Conservation (phyloP, 176 grass and related monocot species). For the Ensete glaucum region DNA sequence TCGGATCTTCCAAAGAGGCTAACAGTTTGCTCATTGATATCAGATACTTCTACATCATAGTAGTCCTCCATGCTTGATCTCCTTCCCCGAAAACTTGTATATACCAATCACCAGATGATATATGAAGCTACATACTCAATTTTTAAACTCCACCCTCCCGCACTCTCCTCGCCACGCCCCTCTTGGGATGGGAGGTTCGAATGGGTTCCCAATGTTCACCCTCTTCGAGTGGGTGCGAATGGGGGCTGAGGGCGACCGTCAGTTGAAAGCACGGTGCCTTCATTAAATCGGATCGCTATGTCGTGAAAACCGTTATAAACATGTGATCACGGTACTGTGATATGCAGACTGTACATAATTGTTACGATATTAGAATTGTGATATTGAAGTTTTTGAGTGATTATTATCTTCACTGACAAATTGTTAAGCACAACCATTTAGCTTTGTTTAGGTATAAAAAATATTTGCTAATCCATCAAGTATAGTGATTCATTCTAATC, state of each 20-base stretch:
- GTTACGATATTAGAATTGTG: too few relatives aligned
- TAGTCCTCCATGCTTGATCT: slow-evolving; percentile 90
- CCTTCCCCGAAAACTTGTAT: slow-evolving; percentile 82
- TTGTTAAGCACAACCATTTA: too few relatives aligned
- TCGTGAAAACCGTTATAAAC: not conserved
- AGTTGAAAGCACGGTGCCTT: not conserved
- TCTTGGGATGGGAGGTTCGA: not conserved
- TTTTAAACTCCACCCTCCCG: not conserved
- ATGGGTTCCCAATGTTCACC: not conserved
- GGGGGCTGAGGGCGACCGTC: not conserved
- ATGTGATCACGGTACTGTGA: not conserved
- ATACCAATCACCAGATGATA: slow-evolving; percentile 26
- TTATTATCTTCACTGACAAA: too few relatives aligned
- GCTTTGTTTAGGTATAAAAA: too few relatives aligned
- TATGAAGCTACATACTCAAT: not conserved
- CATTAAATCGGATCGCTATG: not conserved
- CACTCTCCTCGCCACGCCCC: too few relatives aligned
- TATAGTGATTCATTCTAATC: too few relatives aligned
- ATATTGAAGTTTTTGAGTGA: too few relatives aligned
- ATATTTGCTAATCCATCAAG: too few relatives aligned
- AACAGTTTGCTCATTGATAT: slow-evolving; percentile 61
- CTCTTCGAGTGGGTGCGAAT: not conserved
- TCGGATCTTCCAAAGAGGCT: slow-evolving; percentile 89
- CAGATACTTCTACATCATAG: slow-evolving; percentile 73
- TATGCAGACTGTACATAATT: too few relatives aligned